Evolutionary conservation across 305 asterid species (phyloP), one percentile per base, ranked within the genome.

Genomic region (Petunia hybrid): DNA sequence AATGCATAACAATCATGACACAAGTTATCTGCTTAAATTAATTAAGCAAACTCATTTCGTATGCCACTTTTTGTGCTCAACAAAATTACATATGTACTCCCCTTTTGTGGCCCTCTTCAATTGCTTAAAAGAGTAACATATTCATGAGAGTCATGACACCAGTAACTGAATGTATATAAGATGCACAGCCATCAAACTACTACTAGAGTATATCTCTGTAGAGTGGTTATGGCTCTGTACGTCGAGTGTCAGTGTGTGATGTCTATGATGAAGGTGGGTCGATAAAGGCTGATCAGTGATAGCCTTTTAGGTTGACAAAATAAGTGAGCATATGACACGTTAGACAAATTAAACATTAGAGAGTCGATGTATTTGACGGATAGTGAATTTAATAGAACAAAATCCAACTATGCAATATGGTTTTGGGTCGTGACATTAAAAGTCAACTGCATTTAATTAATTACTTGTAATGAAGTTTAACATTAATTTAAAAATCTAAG

Each of bases 1-100:
- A 78, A 45, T 60, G 60, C 59, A 78, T 9, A 78, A 43, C 48
- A 78, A 78, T 78, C 59, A 62, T 62, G 59, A 61, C 57, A 59
- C 43, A 43, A 69, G 40, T 42, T 68, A 69, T 69, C 57, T 69
- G n/a, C 38, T n/a, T 67, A 41, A n/a, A 41, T n/a, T 69, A 68
- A 16, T 68, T 69, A 43, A n/a, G 56, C 2, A 8, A 43, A 68
- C n/a, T 8, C n/a, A 68, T 16, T 68, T 68, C 40, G n/a, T 42
- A 68, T 68, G 39, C 6, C 51, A 66, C 74, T 8, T 9, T 12
- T 42, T 22, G 35, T 68, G 4, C 8, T 68, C 40, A 68, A 22
- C 31, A 22, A 22, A 22, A 22, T 22, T n/a, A 41, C 1, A 41
- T 63, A 64, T 3, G 16, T 6, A 46, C 57, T 68, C 55, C 76